These are phyloP conservation scores for Senna siamea DNA, from an alignment of 306 rosid species.

Conservation along the genomic window DNA sequence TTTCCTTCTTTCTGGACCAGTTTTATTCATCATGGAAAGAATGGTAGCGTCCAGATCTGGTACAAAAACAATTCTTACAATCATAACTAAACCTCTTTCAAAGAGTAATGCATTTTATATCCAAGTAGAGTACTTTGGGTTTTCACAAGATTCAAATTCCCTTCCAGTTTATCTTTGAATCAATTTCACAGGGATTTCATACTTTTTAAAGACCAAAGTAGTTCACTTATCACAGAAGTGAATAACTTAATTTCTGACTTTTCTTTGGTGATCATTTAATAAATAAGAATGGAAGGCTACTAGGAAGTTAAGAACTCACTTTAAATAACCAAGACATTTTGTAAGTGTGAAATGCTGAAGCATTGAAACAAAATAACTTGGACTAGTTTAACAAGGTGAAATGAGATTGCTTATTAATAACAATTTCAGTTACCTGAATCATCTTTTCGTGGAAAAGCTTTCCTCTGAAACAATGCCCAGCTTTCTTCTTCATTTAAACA, in stretches of 20 bases:
- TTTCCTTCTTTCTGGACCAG: too few relatives aligned
- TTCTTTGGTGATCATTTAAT: neutral
- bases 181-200: neutral
- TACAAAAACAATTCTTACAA: too few relatives aligned
- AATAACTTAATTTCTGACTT: neutral
- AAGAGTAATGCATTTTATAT: too few relatives aligned
- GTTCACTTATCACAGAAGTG: neutral
- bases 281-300: too few relatives aligned
- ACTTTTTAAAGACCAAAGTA: neutral
- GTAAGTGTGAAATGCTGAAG: neutral
- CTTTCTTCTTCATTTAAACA: slow-evolving; percentile 41
- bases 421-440: slow-evolving; percentile 41
- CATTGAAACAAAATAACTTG: slow-evolving; percentile 2
- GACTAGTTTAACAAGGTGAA: neutral
- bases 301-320: neutral
- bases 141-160: neutral
- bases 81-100: too few relatives aligned
- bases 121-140: neutral
- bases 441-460: slow-evolving; percentile 44
- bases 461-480: slow-evolving; percentile 52
- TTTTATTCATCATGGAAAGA: too few relatives aligned
- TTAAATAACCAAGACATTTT: neutral
- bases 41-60: too few relatives aligned
- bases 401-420: neutral
- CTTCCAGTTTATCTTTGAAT: neutral